Percentiles rank a stretch among this genome's conserved stretches.
phyloP scores from a whole-genome alignment of 352 stramenopile genomes.

The Hyaloperonospora arabidopsidis region DNA sequence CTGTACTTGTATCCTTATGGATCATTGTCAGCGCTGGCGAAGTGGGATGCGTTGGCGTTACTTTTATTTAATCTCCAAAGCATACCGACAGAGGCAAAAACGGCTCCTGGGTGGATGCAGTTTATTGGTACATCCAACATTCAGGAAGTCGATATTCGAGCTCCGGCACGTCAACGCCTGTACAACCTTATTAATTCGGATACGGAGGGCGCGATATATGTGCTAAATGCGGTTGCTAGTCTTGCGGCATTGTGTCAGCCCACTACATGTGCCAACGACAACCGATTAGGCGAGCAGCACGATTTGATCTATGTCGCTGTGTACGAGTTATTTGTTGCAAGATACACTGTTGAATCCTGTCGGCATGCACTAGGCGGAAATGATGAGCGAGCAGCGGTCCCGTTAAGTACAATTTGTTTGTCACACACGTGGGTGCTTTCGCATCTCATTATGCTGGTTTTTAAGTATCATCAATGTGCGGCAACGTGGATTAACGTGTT shows the following conservation, averaged over 20 bases:
- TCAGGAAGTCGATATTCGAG: conserved; percentile 21
- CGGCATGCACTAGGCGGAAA: conserved; percentile 40
- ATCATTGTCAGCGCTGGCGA: conserved; percentile 59
- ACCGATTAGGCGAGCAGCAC: conserved; percentile 20
- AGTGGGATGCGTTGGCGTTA: conserved; percentile 76
- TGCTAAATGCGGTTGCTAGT: conserved; percentile 65
- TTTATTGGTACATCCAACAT: conserved; percentile 49
- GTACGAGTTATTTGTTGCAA: conserved; percentile 60
- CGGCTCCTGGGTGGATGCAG: conserved; percentile 43
- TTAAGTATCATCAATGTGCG: conserved; percentile 74
- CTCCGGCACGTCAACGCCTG: conserved; percentile 37
- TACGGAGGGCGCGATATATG: conserved; percentile 53
- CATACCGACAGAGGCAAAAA: conserved; percentile 57
- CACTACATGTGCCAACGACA: background rate
- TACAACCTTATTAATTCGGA: conserved; percentile 57
- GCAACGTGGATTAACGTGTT: conserved; percentile 80
- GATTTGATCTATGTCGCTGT: conserved; percentile 49
- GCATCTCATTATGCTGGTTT: conserved; percentile 50
- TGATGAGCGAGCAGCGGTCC: conserved; percentile 40
- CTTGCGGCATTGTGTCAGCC: conserved; percentile 32
- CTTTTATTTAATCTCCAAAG: conserved; percentile 65
- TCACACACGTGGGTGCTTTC: conserved; percentile 55
- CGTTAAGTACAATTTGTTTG: conserved; percentile 58
- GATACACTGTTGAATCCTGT: conserved; percentile 42
- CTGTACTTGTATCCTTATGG: conserved; percentile 62